These are phyloP conservation scores for Geotrichum reessii DNA, from an alignment of 1,139 yeast species.

Conservation along the genomic window DNA sequence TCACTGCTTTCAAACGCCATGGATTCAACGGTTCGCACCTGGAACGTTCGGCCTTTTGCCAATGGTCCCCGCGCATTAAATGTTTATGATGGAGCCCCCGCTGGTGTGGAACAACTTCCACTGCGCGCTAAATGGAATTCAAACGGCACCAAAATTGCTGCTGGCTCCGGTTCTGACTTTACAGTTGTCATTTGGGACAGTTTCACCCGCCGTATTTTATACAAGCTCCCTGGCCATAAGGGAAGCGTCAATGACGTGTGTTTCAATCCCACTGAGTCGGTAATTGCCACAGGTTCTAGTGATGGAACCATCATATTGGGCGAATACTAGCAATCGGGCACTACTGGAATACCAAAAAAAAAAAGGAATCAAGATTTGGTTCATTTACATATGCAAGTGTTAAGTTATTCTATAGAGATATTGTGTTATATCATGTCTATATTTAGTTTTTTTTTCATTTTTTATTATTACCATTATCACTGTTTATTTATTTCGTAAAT, in stretches of 20 bases:
- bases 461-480: background rate
- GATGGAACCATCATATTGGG: slow-evolving; percentile 31
- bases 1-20: slow-evolving; percentile 50
- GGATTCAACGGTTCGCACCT: slow-evolving; percentile 53
- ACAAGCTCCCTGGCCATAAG: slow-evolving; percentile 53
- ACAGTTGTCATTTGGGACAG: slow-evolving; percentile 58
- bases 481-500: background rate
- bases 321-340: slow-evolving; percentile 10
- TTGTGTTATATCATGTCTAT: background rate
- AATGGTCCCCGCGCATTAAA: slow-evolving; percentile 41
- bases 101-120: slow-evolving; percentile 50
- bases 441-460: no score
- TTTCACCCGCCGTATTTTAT: slow-evolving; percentile 43
- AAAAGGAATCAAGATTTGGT: no score
- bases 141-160: slow-evolving; percentile 40
- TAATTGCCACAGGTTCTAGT: slow-evolving; percentile 26
- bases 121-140: slow-evolving; percentile 46
- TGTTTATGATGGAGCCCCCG: slow-evolving; percentile 54
- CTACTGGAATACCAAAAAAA: no score
- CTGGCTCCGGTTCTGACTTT: slow-evolving; percentile 58
- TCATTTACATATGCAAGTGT: background rate
- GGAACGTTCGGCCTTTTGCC: slow-evolving; percentile 47
- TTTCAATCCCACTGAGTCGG: slow-evolving; percentile 32
- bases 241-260: slow-evolving; percentile 60
- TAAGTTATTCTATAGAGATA: background rate